Evolutionary conservation across 1,139 yeast genomes (phyloP), one percentile per base, ranked within the genome.

Genomic region (Lodderomyces jiufengensis): DNA sequence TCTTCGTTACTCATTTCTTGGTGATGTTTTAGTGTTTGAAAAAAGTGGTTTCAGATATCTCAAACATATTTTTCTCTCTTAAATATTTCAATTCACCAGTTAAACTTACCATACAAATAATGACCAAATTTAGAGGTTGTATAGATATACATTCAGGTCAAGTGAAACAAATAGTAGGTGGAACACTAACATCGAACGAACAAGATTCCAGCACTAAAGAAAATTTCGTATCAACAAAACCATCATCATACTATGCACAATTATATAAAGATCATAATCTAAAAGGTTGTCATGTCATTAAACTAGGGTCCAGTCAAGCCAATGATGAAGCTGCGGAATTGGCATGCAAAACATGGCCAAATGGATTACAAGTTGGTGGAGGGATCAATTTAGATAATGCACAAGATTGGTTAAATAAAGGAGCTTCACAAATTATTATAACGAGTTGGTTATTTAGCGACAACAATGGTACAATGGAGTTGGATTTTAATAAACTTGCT

Each of bases 131-230:
- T 61, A 77, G 92, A 54, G 98, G 97, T 1, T 92, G 98, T 52
- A 92, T 92, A 29, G 98, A 92, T 57, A 80, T 92, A 43, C 98
- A 92, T 57, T 76, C 84, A 4, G 98, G 98, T 2, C 83, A 85
- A 47, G 98, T 92, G 44, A 94, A 92, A 55, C 98, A 92, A 58
- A 92, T 92, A 36, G 97, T 94, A 0, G 98, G 98, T 3, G 95
- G 96, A 0, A 84, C 97, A 0, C 68, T 94, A 16, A 66, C 71
- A 0, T 7, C 7, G 6, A 18, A 18, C 20, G 20, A 18, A 18
- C 69, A 71, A 9, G 81, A 79, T 44, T 50, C 55, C 22, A 42
- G 52, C 2, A 70, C 82, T 10, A 61, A 70, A 27, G 94, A 95
- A 29, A 94, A 92, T 58, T 90, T 84, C 54, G 86, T 90, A 3